Evolutionary conservation across 257 asterid species (phyloP).

Genomic region (Forsythia suspensa): DNA sequence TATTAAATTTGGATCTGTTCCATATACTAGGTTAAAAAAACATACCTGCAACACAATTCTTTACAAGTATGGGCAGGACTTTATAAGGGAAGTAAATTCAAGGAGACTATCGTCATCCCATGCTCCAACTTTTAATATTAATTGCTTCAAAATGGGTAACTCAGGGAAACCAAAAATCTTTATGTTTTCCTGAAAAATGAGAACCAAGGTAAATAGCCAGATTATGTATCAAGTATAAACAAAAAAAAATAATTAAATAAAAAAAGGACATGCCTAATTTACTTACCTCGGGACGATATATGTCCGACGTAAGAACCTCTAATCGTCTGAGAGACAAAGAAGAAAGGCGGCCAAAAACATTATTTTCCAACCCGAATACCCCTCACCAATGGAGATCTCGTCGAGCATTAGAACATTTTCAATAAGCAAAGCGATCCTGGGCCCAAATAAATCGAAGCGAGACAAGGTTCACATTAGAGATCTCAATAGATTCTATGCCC

Average conservation of each 20-base stretch:
- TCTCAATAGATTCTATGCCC: constrained; percentile 30
- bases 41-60: constrained; percentile 53
- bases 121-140: constrained; percentile 45
- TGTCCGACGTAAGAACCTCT: constrained; percentile 48
- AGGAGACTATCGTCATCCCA: constrained; percentile 53
- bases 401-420: constrained; percentile 47
- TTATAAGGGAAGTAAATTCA: constrained; percentile 42
- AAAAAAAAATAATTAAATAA: background rate
- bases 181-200: constrained; percentile 33
- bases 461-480: constrained; percentile 40
- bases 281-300: constrained; percentile 46
- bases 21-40: constrained; percentile 15
- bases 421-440: constrained; percentile 35
- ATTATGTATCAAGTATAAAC: background rate
- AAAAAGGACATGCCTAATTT: background rate
- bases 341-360: constrained; percentile 48
- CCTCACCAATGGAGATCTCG: constrained; percentile 28
- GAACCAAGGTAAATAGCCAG: background rate
- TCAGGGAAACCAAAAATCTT: constrained; percentile 36
- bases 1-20: constrained; percentile 1
- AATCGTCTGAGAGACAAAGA: constrained; percentile 46
- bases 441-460: constrained; percentile 41
- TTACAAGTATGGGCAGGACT: constrained; percentile 45
- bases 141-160: constrained; percentile 54
- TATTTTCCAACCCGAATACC: constrained; percentile 36